Base-by-base conservation (phyloP, 192 early-diverging fungal genomes). In the Entomortierella beljakovae region DNA sequence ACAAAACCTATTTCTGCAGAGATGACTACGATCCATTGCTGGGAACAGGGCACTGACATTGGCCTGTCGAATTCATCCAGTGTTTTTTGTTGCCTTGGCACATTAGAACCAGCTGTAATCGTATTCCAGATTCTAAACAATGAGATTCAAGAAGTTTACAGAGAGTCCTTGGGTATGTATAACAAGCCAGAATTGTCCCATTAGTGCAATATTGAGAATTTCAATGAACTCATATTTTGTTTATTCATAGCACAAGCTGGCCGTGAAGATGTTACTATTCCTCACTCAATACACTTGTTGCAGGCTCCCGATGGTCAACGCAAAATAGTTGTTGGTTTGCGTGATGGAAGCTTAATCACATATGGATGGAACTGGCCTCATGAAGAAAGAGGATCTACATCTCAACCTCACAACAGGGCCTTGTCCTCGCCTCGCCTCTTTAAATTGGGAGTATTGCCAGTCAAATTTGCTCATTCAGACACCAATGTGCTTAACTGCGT, bases 21-120 rank as follows among this genome's bases (percentile, higher is more conserved):
- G n/a, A 58, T 68, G 8, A 79, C 75, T 1, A 61, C 75, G 0
- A 62, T 79, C 25, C 40, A 70, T 48, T 79, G 75, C 34, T 79
- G 75, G 75, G 26, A 2, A 34, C 25, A 26, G 18, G 23, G 29
- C 0, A 15, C 35, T 61, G 18, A 33, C 16, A n/a, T 6, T 33
- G n/a, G n/a, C n/a, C n/a, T n/a, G 35, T 29, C 18, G 28, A 7
- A 25, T 2, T 32, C 3, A 18, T 35, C 1, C 48, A 72, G 26
- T 15, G 23, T 43, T 31, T 64, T 43, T 6, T 79, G 67, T 29
- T 64, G 54, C 51, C 61, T 79, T 7, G 75, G 75, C 0, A 69
- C 75, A 15, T 29, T 79, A 48, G 75, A 70, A 42, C 75, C 75
- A 0, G 59, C 66, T 26, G 42, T 79, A 20, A 35, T 55, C 22